Evolutionary conservation across 2,329 filamentous ascomycete genomes (phyloP).

Genomic region (Cryphonectria nitschkei): DNA sequence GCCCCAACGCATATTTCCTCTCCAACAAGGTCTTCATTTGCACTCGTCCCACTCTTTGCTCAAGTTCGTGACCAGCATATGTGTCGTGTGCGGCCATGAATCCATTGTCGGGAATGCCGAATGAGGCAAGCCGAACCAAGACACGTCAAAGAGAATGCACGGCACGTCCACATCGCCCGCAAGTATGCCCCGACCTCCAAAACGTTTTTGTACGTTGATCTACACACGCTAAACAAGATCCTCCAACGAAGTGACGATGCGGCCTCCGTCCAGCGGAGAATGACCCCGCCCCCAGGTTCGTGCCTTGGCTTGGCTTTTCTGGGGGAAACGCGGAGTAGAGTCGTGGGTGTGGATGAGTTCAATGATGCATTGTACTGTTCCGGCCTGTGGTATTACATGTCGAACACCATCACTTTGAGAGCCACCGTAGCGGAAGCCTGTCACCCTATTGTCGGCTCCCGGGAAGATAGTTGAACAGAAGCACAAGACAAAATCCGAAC

Average conservation of each 20-base stretch:
- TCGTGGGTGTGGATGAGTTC: neutral
- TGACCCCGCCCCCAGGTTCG: conserved; percentile 3
- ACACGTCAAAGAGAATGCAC: neutral
- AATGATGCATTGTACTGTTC: too few relatives aligned
- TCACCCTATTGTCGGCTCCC: neutral
- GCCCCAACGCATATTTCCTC: too few relatives aligned
- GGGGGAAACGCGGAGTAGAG: conserved; percentile 11
- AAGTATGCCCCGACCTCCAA: neutral
- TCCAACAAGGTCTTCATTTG: too few relatives aligned
- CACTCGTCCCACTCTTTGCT: neutral
- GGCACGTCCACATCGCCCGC: neutral
- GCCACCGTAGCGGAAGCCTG: neutral
- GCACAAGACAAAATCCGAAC: too few relatives aligned
- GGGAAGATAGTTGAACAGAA: neutral
- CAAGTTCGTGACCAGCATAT: neutral
- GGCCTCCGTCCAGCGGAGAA: neutral
- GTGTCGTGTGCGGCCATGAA: neutral
- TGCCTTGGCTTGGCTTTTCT: neutral
- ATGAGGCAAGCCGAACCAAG: neutral
- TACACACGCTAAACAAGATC: neutral
- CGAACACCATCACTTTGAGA: neutral
- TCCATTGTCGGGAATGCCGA: neutral
- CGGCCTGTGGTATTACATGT: neutral
- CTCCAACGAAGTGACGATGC: neutral
- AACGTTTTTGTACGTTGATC: neutral